Base-by-base conservation (phyloP, 2,329 filamentous ascomycete genomes). In the Ceratocystis ficicola region DNA sequence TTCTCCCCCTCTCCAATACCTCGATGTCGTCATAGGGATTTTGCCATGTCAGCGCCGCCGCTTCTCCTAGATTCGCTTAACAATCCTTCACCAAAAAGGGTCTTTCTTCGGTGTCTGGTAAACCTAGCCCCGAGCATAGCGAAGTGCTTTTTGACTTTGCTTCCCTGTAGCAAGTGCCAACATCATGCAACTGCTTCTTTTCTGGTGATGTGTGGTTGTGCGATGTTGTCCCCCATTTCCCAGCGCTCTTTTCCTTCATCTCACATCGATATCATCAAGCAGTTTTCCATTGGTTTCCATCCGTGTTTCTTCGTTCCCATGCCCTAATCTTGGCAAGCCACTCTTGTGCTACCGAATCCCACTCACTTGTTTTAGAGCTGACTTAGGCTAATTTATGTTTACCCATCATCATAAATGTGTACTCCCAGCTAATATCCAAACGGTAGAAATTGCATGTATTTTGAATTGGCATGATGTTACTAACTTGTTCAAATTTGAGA, bases 31-130 rank as follows among this genome's bases (percentile, higher is more conserved):
- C 52, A 46, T 44, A 8, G 25, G 36, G 59, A 46, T 46, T 41
- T 28, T 30, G 22, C 15, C 52, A 30, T 57, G 52, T 30, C 52
- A 57, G 25, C 52, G 52, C 52, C 52, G 52, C 52, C 52, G 52
- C 52, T 28, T 57, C 52, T 30, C 28, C 20, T 52, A 52, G 10
- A 6, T 30, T 57, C 52, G 25, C 52, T 57, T 57, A 30, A 32
- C 2, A 57, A 22, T 57, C 52, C 52, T 57, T 15, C 22, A 30
- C 52, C 28, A 30, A 30, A n/a, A 57, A 57, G 25, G 52, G 52
- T 32, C 52, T 57, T 57, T 57, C 30, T 4, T 57, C 52, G 52
- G 52, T 30, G 22, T 30, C 25, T 10, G 25, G 20, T 28, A 44
- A 25, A 8, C 32, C 59, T 22, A 41, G 36, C 12, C 41, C 59